These are phyloP conservation scores for Cystobasidium ongulense DNA, from an alignment of 768 basidiomycete genomes.

Conservation along the genomic window DNA sequence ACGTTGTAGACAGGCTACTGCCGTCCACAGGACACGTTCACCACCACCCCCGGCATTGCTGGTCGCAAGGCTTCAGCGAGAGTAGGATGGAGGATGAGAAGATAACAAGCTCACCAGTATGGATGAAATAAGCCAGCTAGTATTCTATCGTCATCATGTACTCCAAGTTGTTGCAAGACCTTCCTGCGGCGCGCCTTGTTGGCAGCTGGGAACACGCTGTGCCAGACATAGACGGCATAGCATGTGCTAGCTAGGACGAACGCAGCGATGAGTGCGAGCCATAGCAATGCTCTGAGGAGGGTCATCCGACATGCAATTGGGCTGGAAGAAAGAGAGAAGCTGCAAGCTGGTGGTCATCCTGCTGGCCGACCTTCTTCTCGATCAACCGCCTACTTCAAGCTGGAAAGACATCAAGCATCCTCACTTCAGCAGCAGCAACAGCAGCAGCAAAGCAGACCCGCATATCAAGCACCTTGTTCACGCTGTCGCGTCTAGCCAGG, in stretches of 20 bases:
- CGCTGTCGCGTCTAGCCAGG: background rate
- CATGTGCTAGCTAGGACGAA: background rate
- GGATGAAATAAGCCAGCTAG: slow-evolving; percentile 31
- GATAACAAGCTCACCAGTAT: slow-evolving; percentile 19
- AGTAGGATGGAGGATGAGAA: background rate
- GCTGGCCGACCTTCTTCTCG: background rate
- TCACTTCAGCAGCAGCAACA: background rate
- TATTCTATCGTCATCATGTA: background rate
- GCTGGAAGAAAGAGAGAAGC: background rate
- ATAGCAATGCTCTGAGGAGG: background rate
- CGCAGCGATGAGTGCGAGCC: background rate
- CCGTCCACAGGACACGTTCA: slow-evolving; percentile 90
- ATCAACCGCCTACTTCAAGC: background rate
- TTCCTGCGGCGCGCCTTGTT: background rate
- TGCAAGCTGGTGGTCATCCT: background rate
- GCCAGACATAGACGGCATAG: background rate
- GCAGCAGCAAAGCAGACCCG: background rate
- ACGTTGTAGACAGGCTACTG: slow-evolving; percentile 66
- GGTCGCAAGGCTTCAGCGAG: no score
- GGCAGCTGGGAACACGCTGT: background rate
- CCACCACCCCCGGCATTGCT: slow-evolving; percentile 97
- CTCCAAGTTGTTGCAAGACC: background rate
- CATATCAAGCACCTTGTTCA: no score
- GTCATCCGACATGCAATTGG: background rate
- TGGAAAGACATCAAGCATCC: background rate